Percentiles rank a stretch among this genome's conserved stretches.
These are phyloP conservation scores for Forsythia suspensa DNA, from an alignment of 257 asterid genomes.

Conservation along the genomic window DNA sequence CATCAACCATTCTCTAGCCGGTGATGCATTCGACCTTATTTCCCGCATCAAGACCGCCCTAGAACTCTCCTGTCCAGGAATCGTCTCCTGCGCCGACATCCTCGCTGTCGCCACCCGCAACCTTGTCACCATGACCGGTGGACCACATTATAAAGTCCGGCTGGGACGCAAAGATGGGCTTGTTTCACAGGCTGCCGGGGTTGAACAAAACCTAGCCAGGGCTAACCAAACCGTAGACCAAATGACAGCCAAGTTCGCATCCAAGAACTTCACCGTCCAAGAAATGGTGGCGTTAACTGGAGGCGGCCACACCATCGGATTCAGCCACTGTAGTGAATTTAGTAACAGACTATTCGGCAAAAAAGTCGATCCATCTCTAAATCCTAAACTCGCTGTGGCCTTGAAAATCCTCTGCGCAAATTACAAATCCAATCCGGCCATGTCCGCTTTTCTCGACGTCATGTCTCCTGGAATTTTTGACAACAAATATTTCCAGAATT, in stretches of 20 bases:
- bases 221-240: slow-evolving; percentile 62
- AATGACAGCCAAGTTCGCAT: slow-evolving; percentile 47
- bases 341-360: slow-evolving; percentile 39
- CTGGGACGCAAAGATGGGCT: slow-evolving; percentile 71
- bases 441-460: slow-evolving; percentile 75
- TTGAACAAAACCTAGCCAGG: slow-evolving; percentile 61
- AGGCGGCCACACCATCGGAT: slow-evolving; percentile 96
- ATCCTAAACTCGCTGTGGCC: slow-evolving; percentile 56
- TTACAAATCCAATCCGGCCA: slow-evolving; percentile 52
- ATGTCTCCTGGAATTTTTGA: slow-evolving; percentile 76
- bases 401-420: slow-evolving; percentile 60
- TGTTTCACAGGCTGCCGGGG: slow-evolving; percentile 44
- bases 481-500: slow-evolving; percentile 58
- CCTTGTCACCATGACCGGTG: slow-evolving; percentile 78
- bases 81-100: slow-evolving; percentile 86
- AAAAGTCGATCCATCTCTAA: slow-evolving; percentile 43
- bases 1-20: slow-evolving; percentile 86
- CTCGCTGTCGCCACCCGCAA: slow-evolving; percentile 79
- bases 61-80: slow-evolving; percentile 80
- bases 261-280: slow-evolving; percentile 55
- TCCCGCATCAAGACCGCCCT: slow-evolving; percentile 81
- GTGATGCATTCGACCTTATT: slow-evolving; percentile 92
- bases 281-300: slow-evolving; percentile 75
- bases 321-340: slow-evolving; percentile 86
- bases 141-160: slow-evolving; percentile 64